Evolutionary conservation across 441 rosid genomes (phyloP), one percentile per base, ranked within the genome.

Genomic region (Populus tomentosa): DNA sequence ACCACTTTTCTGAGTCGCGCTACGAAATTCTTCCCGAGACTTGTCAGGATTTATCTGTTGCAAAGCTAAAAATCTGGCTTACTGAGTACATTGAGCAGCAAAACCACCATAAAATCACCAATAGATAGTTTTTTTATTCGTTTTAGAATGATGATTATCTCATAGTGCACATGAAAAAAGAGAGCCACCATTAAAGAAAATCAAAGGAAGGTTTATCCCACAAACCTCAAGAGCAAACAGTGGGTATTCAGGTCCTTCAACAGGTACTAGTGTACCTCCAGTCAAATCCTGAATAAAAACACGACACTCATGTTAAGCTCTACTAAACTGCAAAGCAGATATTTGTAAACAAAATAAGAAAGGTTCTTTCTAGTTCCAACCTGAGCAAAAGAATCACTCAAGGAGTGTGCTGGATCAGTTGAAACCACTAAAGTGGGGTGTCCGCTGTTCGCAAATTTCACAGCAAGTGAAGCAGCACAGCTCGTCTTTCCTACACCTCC

Each of bases 401-500:
- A 85, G 70, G 97, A 93, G 82, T 93, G 94, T 67, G 97, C 97
- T 70, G 97, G 98, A 74, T 92, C 97, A 75, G 97, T 94, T 62
- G 97, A 92, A 74, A 94, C 92, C 33, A 92, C 90, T 42, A 91
- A 86, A 69, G 97, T 90, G 2, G 94, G 94, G 81, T 91, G 97
- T 53, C 98, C 97, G 40, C 84, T 79, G 82, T 82, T 89, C 62
- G 98, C 94, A 81, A 94, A 92, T 80, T 90, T 92, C 59, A 94
- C 97, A 2, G 97, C 92, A n/a, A 92, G 96, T 73, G 97, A 91
- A 81, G 95, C 93, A 46, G 95, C 97, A 69, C 97, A 89, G 82
- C 97, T 94, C 26, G 98, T 92, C 84, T 94, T 92, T 21, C 97
- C 97, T 0, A 91, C 97, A 67, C 97, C 98, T 77, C 95, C 97